These are phyloP conservation scores for Gentiana macrophylla DNA, from an alignment of 257 asterid genomes.

Conservation along the genomic window DNA sequence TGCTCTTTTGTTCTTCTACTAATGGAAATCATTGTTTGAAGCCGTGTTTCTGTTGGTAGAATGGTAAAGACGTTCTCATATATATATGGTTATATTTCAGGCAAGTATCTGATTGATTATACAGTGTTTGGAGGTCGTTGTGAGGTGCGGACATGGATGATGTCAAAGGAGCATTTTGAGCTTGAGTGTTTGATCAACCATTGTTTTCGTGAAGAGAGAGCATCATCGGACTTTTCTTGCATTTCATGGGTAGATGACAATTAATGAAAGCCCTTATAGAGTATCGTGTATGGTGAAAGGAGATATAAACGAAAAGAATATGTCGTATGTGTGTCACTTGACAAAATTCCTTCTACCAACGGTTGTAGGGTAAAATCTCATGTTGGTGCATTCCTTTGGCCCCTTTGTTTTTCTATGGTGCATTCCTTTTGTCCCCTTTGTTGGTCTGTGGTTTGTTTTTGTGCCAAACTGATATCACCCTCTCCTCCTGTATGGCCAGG, in stretches of 20 bases:
- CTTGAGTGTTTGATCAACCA: not conserved
- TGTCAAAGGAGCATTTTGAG: not conserved
- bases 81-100: no score
- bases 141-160: not conserved
- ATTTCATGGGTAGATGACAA: not conserved
- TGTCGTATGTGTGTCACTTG: no score
- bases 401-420: not conserved
- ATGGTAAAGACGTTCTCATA: no score
- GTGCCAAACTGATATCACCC: no score
- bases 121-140: conserved; percentile 2
- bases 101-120: no score
- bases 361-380: no score
- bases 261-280: no score
- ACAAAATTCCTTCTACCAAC: no score
- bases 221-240: not conserved
- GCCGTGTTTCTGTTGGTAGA: no score
- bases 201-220: not conserved
- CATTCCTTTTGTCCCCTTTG: not conserved
- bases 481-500: not conserved
- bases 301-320: no score
- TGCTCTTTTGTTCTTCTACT: conserved; percentile 12
- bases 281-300: no score
- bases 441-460: not conserved
- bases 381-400: not conserved
- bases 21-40: not conserved